A percentile compares a stretch with the other conserved stretches of the same genome.
These are phyloP conservation scores for Paramyrothecium sp. DNA, from an alignment of 2,329 filamentous ascomycete species.

Conservation along the genomic window DNA sequence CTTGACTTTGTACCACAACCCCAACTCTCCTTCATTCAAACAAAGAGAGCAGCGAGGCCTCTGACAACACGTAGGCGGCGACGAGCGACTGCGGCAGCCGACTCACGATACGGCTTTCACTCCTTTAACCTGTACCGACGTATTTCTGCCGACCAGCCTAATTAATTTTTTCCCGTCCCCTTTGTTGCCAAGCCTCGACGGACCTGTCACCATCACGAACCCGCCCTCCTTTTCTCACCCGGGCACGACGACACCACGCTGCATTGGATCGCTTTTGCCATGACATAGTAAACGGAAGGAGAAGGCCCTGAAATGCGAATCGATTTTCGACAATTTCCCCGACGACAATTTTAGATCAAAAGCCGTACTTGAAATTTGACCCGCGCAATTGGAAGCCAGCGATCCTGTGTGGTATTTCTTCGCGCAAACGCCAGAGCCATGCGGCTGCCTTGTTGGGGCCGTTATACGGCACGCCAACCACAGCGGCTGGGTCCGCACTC, in stretches of 20 bases:
- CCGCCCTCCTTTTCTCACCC: background rate
- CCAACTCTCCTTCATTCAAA: background rate
- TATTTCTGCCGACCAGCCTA: background rate
- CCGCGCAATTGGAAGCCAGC: background rate
- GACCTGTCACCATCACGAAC: background rate
- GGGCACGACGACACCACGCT: no score
- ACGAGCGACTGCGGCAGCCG: background rate
- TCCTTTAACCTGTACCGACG: background rate
- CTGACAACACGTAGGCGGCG: background rate
- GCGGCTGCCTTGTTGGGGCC: slow-evolving; percentile 45
- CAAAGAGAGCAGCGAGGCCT: background rate
- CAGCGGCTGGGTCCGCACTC: slow-evolving; percentile 27
- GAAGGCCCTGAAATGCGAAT: background rate
- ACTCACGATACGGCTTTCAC: background rate
- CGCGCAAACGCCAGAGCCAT: slow-evolving; percentile 34
- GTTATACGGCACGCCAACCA: slow-evolving; percentile 34
- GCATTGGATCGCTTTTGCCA: background rate
- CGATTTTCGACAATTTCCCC: background rate
- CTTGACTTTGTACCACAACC: background rate
- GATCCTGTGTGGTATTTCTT: slow-evolving; percentile 9
- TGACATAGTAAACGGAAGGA: background rate
- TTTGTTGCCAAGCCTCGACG: background rate
- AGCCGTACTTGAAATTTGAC: background rate
- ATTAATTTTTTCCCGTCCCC: background rate
- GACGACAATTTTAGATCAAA: background rate